Percentiles rank a stretch among this genome's conserved stretches.
Conservation (phyloP, 1,284 basidiomycete species). For the Sporisorium iseilematis-ciliati region DNA sequence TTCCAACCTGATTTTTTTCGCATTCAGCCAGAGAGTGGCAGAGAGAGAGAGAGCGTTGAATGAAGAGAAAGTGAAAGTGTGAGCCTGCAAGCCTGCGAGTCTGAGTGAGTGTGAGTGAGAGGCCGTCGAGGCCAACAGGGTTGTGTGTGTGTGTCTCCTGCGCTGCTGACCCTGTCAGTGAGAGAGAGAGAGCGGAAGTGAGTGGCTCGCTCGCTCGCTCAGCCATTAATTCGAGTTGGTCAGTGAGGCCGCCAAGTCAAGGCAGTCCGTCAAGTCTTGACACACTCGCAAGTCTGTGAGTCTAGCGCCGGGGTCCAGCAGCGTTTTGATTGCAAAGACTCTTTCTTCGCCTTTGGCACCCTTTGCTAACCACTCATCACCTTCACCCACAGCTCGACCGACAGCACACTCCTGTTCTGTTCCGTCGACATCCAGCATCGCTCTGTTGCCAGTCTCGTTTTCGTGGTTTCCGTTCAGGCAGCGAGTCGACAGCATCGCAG, state of each 20-base stretch:
- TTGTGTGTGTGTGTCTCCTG: conserved; percentile 5
- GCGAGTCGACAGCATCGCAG: background rate
- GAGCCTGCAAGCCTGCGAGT: conserved; percentile 3
- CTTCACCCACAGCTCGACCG: background rate
- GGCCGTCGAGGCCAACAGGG: background rate
- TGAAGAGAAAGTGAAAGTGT: background rate
- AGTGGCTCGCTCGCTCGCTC: conserved; percentile 8
- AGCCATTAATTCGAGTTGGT: conserved; percentile 11
- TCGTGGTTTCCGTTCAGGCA: background rate
- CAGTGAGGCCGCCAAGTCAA: conserved; percentile 21
- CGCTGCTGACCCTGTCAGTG: conserved; percentile 25
- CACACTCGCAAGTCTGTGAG: background rate
- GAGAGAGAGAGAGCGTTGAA: background rate
- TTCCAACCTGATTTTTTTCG: background rate
- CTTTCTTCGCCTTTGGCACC: background rate
- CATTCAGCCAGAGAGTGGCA: background rate
- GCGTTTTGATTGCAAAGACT: conserved; percentile 1
- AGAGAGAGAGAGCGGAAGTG: background rate
- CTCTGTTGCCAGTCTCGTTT: conserved; percentile 2
- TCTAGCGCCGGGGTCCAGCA: conserved; percentile 5
- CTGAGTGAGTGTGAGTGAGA: conserved; percentile 6
- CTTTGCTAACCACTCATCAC: conserved; percentile 4
- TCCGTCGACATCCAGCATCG: conserved; percentile 1
- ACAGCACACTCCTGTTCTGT: background rate
- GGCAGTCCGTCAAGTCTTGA: conserved; percentile 10